Evolutionary conservation across 1,284 basidiomycete genomes (phyloP), one percentile per base, ranked within the genome.

Genomic region (Tylopilus sp.): DNA sequence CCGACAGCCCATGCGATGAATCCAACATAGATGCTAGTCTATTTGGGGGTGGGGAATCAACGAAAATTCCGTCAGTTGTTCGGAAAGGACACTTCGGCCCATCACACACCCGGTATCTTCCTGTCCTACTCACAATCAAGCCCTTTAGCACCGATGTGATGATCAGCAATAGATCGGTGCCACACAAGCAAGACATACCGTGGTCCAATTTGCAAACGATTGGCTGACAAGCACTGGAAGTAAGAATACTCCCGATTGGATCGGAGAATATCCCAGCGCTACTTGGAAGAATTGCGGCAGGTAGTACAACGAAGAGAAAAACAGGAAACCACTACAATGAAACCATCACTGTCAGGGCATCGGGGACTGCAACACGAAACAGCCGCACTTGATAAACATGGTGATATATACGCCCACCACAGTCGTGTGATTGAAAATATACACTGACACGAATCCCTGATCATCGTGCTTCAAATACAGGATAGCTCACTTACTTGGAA

Each of bases 251-350:
- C 72, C 73, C 19, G 63, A 66, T 39, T 46, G 53, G 41, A 59
- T 57, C 14, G 63, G 68, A n/a, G 61, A 61, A 42, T 60, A 85
- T 3, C 82, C 84, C 19, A 85, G 72, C 4, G 81, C 85, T 4
- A 89, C 80, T 69, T 91, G 88, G 66, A 88, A 87, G 66, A 83
- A 91, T 57, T 88, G 85, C 1, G 88, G 88, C 0, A 90, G 76
- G 61, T 88, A 85, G 62, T 80, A 86, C 11, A 85, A 59, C 3
- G 81, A 75, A 4, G 79, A 82, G 66, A 79, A 84, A 67, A 85
- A 84, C 8, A 84, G 75, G 58, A 84, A 80, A 11, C 83, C 78
- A 45, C 79, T 81, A 55, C 25, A 15, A 59, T 8, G 17, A 7
- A 47, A 17, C 25, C 32, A 35, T 42, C 41, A 54, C 29, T 9